Evolutionary conservation across 2,329 filamentous ascomycete genomes (phyloP).

Genomic region (Periconia sp.): DNA sequence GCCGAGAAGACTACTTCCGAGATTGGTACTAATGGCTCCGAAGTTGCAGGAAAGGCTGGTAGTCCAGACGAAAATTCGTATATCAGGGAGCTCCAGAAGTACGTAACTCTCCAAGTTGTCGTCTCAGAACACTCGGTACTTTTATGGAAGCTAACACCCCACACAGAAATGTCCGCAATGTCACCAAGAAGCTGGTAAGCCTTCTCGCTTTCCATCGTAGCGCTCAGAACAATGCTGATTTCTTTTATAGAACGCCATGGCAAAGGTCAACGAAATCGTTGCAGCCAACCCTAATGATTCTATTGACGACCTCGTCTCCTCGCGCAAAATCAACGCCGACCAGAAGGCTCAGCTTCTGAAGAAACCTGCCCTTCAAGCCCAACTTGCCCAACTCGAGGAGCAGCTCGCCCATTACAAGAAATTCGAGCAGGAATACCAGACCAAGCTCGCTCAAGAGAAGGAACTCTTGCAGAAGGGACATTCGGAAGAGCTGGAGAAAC

Average conservation of each 20-base stretch:
- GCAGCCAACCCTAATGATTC: constrained; percentile 69
- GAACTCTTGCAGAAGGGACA: constrained; percentile 57
- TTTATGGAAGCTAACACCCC: constrained; percentile 20
- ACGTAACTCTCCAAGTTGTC: constrained; percentile 40
- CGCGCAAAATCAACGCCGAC: constrained; percentile 76
- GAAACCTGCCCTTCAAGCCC: constrained; percentile 71
- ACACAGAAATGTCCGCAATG: constrained; percentile 80
- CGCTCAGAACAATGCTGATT: constrained; percentile 19
- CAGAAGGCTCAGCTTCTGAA: constrained; percentile 77
- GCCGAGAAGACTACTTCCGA: constrained; percentile 39
- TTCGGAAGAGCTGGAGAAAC: constrained; percentile 58
- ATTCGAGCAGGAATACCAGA: constrained; percentile 71
- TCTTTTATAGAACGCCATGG: constrained; percentile 61
- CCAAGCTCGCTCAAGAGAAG: constrained; percentile 61
- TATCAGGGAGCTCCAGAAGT: constrained; percentile 91
- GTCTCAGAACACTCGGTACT: constrained; percentile 13
- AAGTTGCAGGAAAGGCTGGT: constrained; percentile 49
- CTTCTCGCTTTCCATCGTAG: background rate
- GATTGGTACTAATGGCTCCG: constrained; percentile 31
- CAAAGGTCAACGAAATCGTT: constrained; percentile 71
- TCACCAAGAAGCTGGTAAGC: constrained; percentile 91
- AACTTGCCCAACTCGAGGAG: constrained; percentile 71
- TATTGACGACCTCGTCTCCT: constrained; percentile 71
- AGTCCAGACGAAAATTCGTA: constrained; percentile 73
- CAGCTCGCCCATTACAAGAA: constrained; percentile 75